Percentiles rank a stretch among this genome's conserved stretches.
Conservation (phyloP, 148 eudicot species). For the Cornus suecica region DNA sequence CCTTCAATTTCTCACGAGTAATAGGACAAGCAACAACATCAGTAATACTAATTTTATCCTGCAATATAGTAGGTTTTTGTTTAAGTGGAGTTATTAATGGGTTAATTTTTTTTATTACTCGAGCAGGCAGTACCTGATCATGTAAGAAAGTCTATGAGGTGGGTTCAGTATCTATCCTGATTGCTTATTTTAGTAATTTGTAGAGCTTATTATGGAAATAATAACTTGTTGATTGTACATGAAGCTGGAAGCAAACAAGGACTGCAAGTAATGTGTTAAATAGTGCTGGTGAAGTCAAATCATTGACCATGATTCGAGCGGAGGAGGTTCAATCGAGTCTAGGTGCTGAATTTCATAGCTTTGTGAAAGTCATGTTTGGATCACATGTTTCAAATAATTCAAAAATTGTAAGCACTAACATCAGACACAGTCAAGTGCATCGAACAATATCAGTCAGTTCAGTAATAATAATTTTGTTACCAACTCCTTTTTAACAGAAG, state of each 20-base stretch:
- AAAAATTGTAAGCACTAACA: slow-evolving; percentile 39
- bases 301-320: slow-evolving; percentile 34
- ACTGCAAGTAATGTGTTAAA: slow-evolving; percentile 6
- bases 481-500: slow-evolving; percentile 34
- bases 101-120: not conserved
- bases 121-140: too few relatives aligned
- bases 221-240: not conserved
- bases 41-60: too few relatives aligned
- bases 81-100: not conserved
- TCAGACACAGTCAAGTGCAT: not conserved
- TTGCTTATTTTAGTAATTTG: not conserved
- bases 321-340: too few relatives aligned
- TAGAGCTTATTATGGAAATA: not conserved
- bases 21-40: not conserved
- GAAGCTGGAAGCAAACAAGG: slow-evolving; percentile 17
- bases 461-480: not conserved
- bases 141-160: too few relatives aligned
- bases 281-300: slow-evolving; percentile 18
- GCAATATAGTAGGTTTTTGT: not conserved
- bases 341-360: slow-evolving; percentile 39
- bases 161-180: slow-evolving; percentile 1
- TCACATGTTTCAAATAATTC: slow-evolving; percentile 46
- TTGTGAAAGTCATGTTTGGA: slow-evolving; percentile 30
- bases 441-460: not conserved
- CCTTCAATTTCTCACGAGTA: too few relatives aligned